A percentile compares a stretch with the other conserved stretches of the same genome.
These are phyloP conservation scores for Kandelia obovata DNA, from an alignment of 345 rosid genomes.

Conservation along the genomic window DNA sequence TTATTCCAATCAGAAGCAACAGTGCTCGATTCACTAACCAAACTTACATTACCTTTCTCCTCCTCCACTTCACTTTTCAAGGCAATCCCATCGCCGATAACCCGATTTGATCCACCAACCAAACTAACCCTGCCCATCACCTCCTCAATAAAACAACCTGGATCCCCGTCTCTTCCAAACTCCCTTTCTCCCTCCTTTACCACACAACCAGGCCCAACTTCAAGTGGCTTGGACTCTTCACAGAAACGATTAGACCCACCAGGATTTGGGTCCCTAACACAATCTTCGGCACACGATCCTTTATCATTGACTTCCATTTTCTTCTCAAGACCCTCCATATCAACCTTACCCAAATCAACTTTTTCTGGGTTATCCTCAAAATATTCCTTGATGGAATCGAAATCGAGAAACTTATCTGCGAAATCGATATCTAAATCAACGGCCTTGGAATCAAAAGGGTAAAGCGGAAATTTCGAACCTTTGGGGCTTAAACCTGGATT, in stretches of 20 bases:
- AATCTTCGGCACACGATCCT: conserved; percentile 14
- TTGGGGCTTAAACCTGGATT: conserved; percentile 34
- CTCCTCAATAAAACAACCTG: conserved; percentile 45
- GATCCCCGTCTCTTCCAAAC: conserved; percentile 23
- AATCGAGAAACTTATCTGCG: conserved; percentile 59
- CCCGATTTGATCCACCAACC: conserved; percentile 6
- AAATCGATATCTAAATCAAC: conserved; percentile 21
- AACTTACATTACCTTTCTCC: neutral
- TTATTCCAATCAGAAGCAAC: neutral
- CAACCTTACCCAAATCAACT: conserved; percentile 32
- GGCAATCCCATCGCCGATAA: neutral
- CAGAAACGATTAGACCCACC: conserved; percentile 19
- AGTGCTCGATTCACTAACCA: neutral
- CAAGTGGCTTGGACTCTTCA: conserved; percentile 20
- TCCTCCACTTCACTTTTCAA: neutral
- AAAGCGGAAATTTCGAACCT: conserved; percentile 26
- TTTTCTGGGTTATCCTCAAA: conserved; percentile 34
- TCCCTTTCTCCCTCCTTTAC: conserved; percentile 33
- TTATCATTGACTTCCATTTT: conserved; percentile 30
- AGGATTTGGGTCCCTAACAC: conserved; percentile 4
- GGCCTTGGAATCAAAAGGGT: conserved; percentile 29
- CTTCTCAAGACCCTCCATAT: conserved; percentile 32
- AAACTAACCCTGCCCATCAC: conserved; percentile 45
- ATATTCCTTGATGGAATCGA: conserved; percentile 52
- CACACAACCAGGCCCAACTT: conserved; percentile 18